Percentiles rank a stretch among this genome's conserved stretches.
These are phyloP conservation scores for Smallanthus sonchifolius DNA, from an alignment of 129 eudicot genomes.

Conservation along the genomic window DNA sequence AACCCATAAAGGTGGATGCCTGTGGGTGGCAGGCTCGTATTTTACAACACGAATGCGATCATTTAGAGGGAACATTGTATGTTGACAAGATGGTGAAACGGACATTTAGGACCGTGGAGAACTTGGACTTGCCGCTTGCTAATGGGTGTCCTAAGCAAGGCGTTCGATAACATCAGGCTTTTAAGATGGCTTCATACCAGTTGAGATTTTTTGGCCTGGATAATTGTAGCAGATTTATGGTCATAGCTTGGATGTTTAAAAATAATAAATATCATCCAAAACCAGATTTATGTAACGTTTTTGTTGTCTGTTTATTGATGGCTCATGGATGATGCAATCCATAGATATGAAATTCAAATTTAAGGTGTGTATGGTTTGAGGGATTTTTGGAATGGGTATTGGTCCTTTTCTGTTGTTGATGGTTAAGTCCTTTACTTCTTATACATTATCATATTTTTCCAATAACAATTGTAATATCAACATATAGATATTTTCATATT, in stretches of 20 bases:
- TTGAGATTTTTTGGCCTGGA: not conserved
- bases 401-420: too few relatives aligned
- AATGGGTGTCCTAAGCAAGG: conserved; percentile 70
- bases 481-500: too few relatives aligned
- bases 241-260: not conserved
- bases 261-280: not conserved
- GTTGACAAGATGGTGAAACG: conserved; percentile 74
- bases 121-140: conserved; percentile 78
- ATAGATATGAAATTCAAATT: not conserved
- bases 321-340: not conserved
- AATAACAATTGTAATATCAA: too few relatives aligned
- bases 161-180: conserved; percentile 22
- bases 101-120: conserved; percentile 66
- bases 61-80: conserved; percentile 71
- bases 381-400: not conserved
- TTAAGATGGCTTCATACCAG: not conserved
- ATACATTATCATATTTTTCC: too few relatives aligned
- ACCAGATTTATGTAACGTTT: not conserved
- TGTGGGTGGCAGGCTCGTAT: conserved; percentile 97
- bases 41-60: conserved; percentile 89
- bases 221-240: not conserved
- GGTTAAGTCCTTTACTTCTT: too few relatives aligned
- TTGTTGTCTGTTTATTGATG: not conserved
- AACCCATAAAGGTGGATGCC: conserved; percentile 70
- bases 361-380: not conserved